phyloP scores from a whole-genome alignment of 2,329 filamentous ascomycete genomes.

The Magnaporthiopsis rhizophila region DNA sequence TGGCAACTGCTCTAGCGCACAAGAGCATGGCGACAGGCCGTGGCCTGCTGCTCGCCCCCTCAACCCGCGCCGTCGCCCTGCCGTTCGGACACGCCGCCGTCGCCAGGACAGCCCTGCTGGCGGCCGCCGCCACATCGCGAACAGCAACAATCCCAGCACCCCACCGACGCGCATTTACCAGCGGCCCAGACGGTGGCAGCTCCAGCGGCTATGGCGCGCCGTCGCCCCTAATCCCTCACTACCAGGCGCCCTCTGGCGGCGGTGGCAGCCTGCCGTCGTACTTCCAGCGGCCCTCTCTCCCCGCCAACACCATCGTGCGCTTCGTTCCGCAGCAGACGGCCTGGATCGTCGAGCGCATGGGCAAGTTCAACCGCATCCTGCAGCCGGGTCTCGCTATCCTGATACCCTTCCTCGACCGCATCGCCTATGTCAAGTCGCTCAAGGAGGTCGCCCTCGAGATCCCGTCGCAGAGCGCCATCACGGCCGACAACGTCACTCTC shows the following conservation, averaged over 20 bases:
- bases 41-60: not conserved
- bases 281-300: conserved; percentile 67
- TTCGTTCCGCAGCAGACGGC: conserved; percentile 99
- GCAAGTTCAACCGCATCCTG: conserved; percentile 89
- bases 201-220: conserved; percentile 10
- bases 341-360: conserved; percentile 99
- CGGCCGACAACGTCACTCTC: conserved; percentile 94
- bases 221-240: conserved; percentile 14
- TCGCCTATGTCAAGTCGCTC: conserved; percentile 94
- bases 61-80: conserved; percentile 4
- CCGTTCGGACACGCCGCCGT: not conserved
- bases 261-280: conserved; percentile 55
- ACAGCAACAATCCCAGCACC: not conserved
- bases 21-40: conserved; percentile 1
- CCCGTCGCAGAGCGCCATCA: conserved; percentile 94
- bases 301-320: conserved; percentile 88
- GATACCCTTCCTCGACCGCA: conserved; percentile 85
- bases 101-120: not conserved
- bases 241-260: conserved; percentile 13
- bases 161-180: not conserved
- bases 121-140: not conserved
- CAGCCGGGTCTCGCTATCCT: conserved; percentile 86
- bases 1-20: conserved; percentile 4
- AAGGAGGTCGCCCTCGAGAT: conserved; percentile 97
- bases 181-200: not conserved